phyloP scores from a whole-genome alignment of 345 rosid genomes.

The Syzygium aromaticum region DNA sequence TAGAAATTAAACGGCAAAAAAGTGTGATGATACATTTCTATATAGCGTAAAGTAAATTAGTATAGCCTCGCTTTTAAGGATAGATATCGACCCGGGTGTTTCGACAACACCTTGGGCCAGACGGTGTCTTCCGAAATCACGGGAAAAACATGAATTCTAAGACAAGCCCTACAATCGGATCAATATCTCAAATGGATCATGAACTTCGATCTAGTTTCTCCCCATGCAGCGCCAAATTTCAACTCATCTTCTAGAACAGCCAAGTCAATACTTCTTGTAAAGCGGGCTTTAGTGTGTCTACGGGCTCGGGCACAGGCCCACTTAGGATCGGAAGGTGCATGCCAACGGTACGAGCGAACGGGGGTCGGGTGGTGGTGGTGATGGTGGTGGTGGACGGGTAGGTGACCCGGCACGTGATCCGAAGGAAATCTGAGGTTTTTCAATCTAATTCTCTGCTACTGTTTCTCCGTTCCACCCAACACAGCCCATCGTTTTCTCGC shows the following conservation, averaged over 20 bases:
- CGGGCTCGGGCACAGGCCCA: background rate
- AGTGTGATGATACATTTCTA: background rate
- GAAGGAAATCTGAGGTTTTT: no score
- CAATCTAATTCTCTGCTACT: background rate
- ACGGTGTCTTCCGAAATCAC: background rate
- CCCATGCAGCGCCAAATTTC: background rate
- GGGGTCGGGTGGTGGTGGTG: background rate
- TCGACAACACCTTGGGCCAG: background rate
- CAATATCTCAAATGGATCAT: background rate
- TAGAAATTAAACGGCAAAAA: background rate
- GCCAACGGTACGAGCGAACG: background rate
- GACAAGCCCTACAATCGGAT: background rate
- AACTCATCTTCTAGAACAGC: background rate
- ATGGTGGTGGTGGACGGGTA: background rate
- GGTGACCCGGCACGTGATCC: background rate
- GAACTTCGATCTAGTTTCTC: background rate
- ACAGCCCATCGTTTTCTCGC: background rate
- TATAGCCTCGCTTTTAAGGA: accelerated
- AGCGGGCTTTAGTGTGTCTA: background rate
- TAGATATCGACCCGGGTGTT: background rate
- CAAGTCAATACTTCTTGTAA: background rate
- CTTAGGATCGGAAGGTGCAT: background rate
- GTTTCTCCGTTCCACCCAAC: background rate
- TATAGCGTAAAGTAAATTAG: background rate
- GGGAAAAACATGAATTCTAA: background rate